These are phyloP conservation scores for Dipodascopsis tothii DNA, from an alignment of 805 yeast species.

Conservation along the genomic window DNA sequence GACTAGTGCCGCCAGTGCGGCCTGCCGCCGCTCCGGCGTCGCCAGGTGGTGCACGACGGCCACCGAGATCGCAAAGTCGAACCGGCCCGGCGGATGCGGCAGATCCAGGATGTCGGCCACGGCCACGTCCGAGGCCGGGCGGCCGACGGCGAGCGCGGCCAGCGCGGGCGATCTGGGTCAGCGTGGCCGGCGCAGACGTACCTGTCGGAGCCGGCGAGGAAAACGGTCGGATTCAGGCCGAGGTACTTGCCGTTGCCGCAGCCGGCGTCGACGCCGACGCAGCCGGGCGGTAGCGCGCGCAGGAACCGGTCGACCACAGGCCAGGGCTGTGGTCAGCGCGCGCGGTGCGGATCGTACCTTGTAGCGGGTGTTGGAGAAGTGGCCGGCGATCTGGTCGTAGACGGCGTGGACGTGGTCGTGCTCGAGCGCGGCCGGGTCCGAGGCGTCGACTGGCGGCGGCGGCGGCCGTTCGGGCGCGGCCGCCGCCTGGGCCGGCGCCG, in stretches of 20 bases:
- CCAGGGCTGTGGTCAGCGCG: slow-evolving; percentile 55
- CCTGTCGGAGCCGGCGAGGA: slow-evolving; percentile 55
- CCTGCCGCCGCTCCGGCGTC: slow-evolving; percentile 68
- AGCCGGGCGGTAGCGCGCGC: slow-evolving; percentile 40
- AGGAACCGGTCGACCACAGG: slow-evolving; percentile 80
- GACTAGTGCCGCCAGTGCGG: slow-evolving; percentile 65
- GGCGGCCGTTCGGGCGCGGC: no score
- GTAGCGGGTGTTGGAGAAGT: slow-evolving; percentile 87
- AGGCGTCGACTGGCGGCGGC: no score
- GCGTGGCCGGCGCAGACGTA: slow-evolving; percentile 19
- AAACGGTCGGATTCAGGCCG: slow-evolving; percentile 58
- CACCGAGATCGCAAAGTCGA: slow-evolving; percentile 86
- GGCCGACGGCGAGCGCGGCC: no score
- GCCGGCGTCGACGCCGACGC: slow-evolving; percentile 86
- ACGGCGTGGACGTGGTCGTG: slow-evolving; percentile 80
- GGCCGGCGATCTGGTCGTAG: slow-evolving; percentile 85
- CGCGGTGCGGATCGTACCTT: slow-evolving; percentile 35
- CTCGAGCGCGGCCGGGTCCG: slow-evolving; percentile 38
- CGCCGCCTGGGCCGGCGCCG: no score
- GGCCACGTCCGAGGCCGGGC: slow-evolving; percentile 47
- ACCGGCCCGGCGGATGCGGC: slow-evolving; percentile 45
- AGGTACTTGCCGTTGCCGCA: slow-evolving; percentile 96
- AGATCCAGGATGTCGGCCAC: slow-evolving; percentile 73
- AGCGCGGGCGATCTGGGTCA: slow-evolving; percentile 40
- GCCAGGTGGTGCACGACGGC: slow-evolving; percentile 95